A percentile compares a stretch with the other conserved stretches of the same genome.
Evolutionary conservation across 208 protist genomes (phyloP).

Genomic region (Acanthamoeba sp.): DNA sequence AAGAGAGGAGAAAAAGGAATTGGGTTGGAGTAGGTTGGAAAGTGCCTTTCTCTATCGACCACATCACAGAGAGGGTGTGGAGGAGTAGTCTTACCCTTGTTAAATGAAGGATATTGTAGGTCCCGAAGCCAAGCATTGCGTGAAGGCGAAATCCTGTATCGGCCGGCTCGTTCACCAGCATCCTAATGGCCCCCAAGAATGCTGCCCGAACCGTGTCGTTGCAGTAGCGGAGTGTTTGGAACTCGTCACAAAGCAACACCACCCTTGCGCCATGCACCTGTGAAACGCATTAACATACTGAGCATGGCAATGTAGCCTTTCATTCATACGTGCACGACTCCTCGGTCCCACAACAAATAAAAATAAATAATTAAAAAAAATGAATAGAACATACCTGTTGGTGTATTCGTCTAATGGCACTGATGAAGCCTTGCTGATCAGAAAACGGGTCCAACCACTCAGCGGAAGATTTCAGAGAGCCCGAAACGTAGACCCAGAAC

Average conservation of each 20-base stretch:
- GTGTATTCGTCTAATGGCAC: neutral
- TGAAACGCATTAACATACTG: neutral
- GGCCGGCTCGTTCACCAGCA: conserved; percentile 6
- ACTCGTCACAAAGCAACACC: conserved; percentile 64
- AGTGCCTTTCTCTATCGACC: too few species aligned
- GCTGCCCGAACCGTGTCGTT: neutral
- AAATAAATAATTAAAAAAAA: too few species aligned
- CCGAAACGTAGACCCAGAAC: conserved; percentile 27
- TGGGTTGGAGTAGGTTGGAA: too few species aligned
- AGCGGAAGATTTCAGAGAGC: neutral
- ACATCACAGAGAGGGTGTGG: too few species aligned
- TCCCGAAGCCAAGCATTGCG: conserved; percentile 60
- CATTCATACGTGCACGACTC: neutral
- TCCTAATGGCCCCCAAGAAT: conserved; percentile 28
- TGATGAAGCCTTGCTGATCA: conserved; percentile 67
- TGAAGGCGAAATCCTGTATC: neutral
- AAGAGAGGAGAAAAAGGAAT: too few species aligned
- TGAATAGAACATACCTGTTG: conserved; percentile 25
- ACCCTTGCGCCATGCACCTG: conserved; percentile 23
- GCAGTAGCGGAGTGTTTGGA: conserved; percentile 61
- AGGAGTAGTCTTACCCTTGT: conserved; percentile 8
- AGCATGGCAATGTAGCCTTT: neutral
- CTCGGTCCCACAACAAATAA: neutral
- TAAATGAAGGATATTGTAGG: conserved; percentile 73
- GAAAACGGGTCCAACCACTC: conserved; percentile 42